Evolutionary conservation across 169 alveolate species (phyloP).

Genomic region (Eimeria falciformis): DNA sequence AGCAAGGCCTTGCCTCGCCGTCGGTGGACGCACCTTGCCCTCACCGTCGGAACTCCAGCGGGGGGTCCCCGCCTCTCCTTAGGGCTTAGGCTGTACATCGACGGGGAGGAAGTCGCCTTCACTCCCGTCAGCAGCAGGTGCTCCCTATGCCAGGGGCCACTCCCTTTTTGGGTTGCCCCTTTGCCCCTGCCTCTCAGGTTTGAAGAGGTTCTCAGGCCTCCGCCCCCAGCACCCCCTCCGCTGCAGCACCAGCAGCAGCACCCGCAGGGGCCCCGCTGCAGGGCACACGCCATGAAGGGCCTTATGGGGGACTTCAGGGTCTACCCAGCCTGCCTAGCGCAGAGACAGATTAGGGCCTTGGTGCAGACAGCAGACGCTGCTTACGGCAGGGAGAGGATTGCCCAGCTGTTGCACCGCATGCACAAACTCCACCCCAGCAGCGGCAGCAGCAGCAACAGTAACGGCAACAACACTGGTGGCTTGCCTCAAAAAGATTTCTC

Average conservation of each 20-base stretch:
- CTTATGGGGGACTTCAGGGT: conserved; percentile 27
- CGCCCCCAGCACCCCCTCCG: conserved; percentile 9
- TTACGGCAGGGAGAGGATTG: conserved; percentile 37
- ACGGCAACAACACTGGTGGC: conserved; percentile 19
- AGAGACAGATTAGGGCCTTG: neutral
- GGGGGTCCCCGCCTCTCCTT: neutral
- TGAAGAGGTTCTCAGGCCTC: conserved; percentile 19
- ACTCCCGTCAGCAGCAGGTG: conserved; percentile 58
- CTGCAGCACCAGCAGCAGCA: conserved; percentile 61
- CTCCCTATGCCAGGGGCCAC: conserved; percentile 71
- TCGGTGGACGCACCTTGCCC: conserved; percentile 65
- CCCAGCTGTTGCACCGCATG: conserved; percentile 62
- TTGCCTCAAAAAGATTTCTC: neutral
- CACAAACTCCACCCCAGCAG: neutral
- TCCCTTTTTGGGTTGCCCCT: conserved; percentile 74
- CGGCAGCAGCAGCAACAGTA: conserved; percentile 23
- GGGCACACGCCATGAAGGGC: conserved; percentile 57
- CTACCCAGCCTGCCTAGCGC: conserved; percentile 37
- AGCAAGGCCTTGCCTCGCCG: conserved; percentile 21
- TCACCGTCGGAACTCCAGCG: conserved; percentile 44
- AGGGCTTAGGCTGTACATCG: conserved; percentile 26
- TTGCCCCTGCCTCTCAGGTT: conserved; percentile 51
- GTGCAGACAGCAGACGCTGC: conserved; percentile 6
- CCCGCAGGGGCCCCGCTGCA: conserved; percentile 41
- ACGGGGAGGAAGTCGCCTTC: conserved; percentile 52